phyloP scores from a whole-genome alignment of 1,139 yeast genomes.

The Zygoascus sp. region DNA sequence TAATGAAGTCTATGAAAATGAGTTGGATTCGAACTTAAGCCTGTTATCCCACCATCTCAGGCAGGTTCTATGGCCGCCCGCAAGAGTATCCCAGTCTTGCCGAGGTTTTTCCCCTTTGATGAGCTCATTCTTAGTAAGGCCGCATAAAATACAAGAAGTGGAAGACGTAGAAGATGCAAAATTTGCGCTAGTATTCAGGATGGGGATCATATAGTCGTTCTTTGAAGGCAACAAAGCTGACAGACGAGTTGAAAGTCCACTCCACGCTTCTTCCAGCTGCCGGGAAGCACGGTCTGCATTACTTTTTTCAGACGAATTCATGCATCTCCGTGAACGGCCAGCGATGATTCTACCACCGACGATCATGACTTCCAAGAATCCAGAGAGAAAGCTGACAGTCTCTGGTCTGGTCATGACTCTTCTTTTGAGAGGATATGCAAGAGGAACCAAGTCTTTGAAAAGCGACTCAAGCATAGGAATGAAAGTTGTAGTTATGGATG shows the following conservation, averaged over 20 bases:
- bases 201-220: conserved; percentile 12
- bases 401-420: conserved; percentile 25
- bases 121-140: conserved; percentile 23
- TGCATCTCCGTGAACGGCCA: conserved; percentile 25
- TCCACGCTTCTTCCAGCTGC: conserved; percentile 24
- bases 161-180: conserved; percentile 11
- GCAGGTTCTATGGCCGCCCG: conserved; percentile 21
- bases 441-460: conserved; percentile 23
- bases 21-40: not conserved
- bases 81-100: conserved; percentile 17
- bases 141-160: conserved; percentile 23
- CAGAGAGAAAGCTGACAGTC: conserved; percentile 23
- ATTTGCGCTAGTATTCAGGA: conserved; percentile 13
- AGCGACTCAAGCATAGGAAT: conserved; percentile 21
- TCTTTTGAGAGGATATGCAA: conserved; percentile 24
- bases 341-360: conserved; percentile 26
- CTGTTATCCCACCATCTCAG: conserved; percentile 22
- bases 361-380: conserved; percentile 22
- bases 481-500: conserved; percentile 18
- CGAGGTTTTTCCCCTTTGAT: conserved; percentile 19
- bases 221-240: conserved; percentile 16
- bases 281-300: conserved; percentile 23
- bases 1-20: not conserved
- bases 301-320: conserved; percentile 12
- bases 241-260: conserved; percentile 18